Percentiles rank a stretch among this genome's conserved stretches.
These are phyloP conservation scores for Ceratobasidium sp. DNA, from an alignment of 1,284 basidiomycete species.

Conservation along the genomic window DNA sequence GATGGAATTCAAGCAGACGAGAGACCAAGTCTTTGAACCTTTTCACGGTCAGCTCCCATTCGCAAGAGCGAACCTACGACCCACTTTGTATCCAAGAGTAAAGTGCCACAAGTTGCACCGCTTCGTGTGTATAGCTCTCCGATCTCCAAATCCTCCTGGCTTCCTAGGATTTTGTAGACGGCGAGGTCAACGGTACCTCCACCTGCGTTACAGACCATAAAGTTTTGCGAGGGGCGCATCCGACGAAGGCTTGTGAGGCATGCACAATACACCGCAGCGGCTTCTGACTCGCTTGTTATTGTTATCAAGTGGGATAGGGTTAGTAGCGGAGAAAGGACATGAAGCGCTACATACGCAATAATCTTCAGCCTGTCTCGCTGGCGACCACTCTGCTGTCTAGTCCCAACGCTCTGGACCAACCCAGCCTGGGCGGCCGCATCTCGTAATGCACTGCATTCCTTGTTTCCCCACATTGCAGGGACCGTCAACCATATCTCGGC, in stretches of 20 bases:
- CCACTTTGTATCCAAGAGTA: conserved; percentile 75
- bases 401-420: conserved; percentile 69
- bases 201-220: no score
- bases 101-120: conserved; percentile 79
- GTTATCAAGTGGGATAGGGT: background rate
- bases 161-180: no score
- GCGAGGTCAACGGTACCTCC: no score
- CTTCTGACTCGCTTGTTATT: conserved; percentile 70
- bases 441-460: conserved; percentile 79
- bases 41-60: background rate
- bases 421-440: conserved; percentile 78
- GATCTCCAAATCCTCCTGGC: conserved; percentile 76
- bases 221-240: conserved; percentile 69
- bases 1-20: conserved; percentile 72
- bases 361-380: conserved; percentile 81
- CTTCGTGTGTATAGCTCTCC: conserved; percentile 83
- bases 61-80: background rate
- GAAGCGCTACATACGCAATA: conserved; percentile 66
- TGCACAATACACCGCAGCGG: conserved; percentile 83
- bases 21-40: conserved; percentile 74
- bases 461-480: conserved; percentile 84
- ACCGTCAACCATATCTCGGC: conserved; percentile 82
- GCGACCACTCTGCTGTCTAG: conserved; percentile 62
- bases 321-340: background rate
- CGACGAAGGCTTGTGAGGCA: conserved; percentile 76